These are phyloP conservation scores for Fusarium bulbicola DNA, from an alignment of 2,329 filamentous ascomycete genomes.

Conservation along the genomic window DNA sequence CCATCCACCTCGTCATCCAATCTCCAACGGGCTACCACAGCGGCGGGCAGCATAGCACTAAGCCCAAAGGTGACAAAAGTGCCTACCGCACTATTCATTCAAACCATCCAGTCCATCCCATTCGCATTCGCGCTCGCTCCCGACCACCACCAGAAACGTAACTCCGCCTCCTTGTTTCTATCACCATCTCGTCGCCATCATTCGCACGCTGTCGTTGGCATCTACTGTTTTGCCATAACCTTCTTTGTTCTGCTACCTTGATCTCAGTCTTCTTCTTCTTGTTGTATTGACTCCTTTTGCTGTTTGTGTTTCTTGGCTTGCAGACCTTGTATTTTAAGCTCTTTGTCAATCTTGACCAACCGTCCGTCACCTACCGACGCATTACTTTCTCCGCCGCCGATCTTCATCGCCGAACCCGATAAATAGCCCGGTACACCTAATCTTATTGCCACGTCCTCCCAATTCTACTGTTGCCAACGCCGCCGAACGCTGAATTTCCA, in stretches of 20 bases:
- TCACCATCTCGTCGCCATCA: slow-evolving; percentile 27
- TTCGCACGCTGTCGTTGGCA: slow-evolving; percentile 8
- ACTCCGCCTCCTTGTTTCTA: slow-evolving; percentile 25
- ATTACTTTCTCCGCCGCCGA: slow-evolving; percentile 12
- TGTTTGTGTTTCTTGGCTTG: slow-evolving; percentile 6
- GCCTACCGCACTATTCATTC: slow-evolving; percentile 38
- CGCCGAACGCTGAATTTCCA: not conserved
- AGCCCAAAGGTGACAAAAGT: slow-evolving; percentile 29
- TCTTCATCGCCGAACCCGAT: slow-evolving; percentile 25
- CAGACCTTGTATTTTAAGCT: slow-evolving; percentile 30
- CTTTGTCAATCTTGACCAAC: slow-evolving; percentile 13
- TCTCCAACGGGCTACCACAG: slow-evolving; percentile 27
- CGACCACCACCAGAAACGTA: slow-evolving; percentile 18
- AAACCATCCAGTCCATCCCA: not conserved
- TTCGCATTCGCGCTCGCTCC: slow-evolving; percentile 21
- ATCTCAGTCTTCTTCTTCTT: slow-evolving; percentile 13
- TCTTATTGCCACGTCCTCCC: slow-evolving; percentile 5
- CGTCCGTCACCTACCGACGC: slow-evolving; percentile 10
- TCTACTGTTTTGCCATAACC: slow-evolving; percentile 4
- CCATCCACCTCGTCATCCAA: slow-evolving; percentile 35
- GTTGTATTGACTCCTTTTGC: slow-evolving; percentile 6
- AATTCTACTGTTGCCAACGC: slow-evolving; percentile 9
- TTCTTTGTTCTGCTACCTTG: slow-evolving; percentile 20
- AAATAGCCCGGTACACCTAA: slow-evolving; percentile 25
- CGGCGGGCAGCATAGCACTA: slow-evolving; percentile 4